phyloP scores from a whole-genome alignment of 1,139 yeast genomes.

The Yamadazyma friedrichii region DNA sequence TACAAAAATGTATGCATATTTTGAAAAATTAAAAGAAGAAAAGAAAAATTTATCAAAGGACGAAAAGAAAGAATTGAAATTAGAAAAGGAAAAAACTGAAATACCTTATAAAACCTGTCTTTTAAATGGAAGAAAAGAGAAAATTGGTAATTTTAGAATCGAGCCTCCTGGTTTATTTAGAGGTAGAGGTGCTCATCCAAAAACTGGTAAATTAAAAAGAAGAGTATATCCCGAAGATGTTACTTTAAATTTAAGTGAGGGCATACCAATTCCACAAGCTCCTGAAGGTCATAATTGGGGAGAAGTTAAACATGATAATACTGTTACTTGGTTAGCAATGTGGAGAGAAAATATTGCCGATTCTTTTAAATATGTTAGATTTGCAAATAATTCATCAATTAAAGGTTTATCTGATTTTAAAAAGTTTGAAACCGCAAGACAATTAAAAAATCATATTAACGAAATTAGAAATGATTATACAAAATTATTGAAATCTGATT shows the following conservation, averaged over 20 bases:
- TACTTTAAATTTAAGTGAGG: slow-evolving; percentile 76
- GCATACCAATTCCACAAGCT: slow-evolving; percentile 71
- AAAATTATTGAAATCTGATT: slow-evolving; percentile 63
- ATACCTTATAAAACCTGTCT: slow-evolving; percentile 80
- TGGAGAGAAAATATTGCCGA: slow-evolving; percentile 94
- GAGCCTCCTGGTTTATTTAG: slow-evolving; percentile 97
- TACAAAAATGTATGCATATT: slow-evolving; percentile 67
- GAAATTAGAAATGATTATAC: slow-evolving; percentile 75
- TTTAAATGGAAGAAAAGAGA: slow-evolving; percentile 85
- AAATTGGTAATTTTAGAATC: slow-evolving; percentile 88
- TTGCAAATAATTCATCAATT: slow-evolving; percentile 87
- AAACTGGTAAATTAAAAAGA: slow-evolving; percentile 82
- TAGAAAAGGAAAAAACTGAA: slow-evolving; percentile 71
- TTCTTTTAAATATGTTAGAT: slow-evolving; percentile 80
- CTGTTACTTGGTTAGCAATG: slow-evolving; percentile 95
- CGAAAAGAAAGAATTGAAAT: slow-evolving; percentile 71
- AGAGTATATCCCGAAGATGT: slow-evolving; percentile 89
- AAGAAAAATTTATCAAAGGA: slow-evolving; percentile 65
- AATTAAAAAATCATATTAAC: slow-evolving; percentile 70
- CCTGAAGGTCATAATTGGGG: slow-evolving; percentile 93
- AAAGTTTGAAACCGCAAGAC: slow-evolving; percentile 91
- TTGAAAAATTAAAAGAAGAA: slow-evolving; percentile 67
- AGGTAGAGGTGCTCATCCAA: slow-evolving; percentile 97
- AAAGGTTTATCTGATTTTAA: slow-evolving; percentile 90
- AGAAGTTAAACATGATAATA: slow-evolving; percentile 81